phyloP scores from a whole-genome alignment of 2,329 filamentous ascomycete genomes.

The Sporothrix pallida region DNA sequence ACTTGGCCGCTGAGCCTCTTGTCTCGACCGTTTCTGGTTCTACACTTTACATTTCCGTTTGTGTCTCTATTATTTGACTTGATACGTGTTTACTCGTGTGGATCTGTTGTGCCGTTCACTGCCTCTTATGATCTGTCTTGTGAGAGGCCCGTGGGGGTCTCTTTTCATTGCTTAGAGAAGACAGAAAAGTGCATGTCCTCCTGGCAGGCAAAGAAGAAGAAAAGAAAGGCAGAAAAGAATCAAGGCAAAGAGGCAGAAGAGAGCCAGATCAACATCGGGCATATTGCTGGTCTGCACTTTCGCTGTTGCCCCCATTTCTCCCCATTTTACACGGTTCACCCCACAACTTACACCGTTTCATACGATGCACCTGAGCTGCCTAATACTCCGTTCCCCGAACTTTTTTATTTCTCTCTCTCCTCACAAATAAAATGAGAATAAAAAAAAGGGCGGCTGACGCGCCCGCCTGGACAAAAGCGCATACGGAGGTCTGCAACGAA shows the following conservation, averaged over 20 bases:
- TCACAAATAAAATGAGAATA: background rate
- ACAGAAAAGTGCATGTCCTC: background rate
- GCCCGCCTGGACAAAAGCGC: background rate
- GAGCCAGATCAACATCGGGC: conserved; percentile 11
- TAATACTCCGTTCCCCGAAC: too few species aligned
- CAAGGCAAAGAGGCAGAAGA: background rate
- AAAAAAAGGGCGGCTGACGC: conserved; percentile 1
- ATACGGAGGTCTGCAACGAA: too few species aligned
- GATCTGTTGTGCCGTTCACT: background rate
- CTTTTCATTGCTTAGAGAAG: background rate
- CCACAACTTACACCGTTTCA: conserved; percentile 9
- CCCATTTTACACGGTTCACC: background rate
- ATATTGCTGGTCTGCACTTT: too few species aligned
- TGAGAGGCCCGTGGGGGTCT: background rate
- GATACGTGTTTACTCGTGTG: background rate
- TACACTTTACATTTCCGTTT: background rate
- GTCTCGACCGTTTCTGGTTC: conserved; percentile 15
- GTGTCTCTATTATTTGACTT: background rate
- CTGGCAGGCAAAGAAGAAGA: background rate
- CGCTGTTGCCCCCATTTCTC: background rate
- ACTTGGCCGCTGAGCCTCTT: conserved; percentile 13
- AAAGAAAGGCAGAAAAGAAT: background rate
- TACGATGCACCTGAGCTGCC: background rate
- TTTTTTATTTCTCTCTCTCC: too few species aligned
- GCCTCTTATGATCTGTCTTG: background rate